These are phyloP conservation scores for Mycosphaerelloides madeirae DNA, from an alignment of 2,329 filamentous ascomycete species.

Conservation along the genomic window DNA sequence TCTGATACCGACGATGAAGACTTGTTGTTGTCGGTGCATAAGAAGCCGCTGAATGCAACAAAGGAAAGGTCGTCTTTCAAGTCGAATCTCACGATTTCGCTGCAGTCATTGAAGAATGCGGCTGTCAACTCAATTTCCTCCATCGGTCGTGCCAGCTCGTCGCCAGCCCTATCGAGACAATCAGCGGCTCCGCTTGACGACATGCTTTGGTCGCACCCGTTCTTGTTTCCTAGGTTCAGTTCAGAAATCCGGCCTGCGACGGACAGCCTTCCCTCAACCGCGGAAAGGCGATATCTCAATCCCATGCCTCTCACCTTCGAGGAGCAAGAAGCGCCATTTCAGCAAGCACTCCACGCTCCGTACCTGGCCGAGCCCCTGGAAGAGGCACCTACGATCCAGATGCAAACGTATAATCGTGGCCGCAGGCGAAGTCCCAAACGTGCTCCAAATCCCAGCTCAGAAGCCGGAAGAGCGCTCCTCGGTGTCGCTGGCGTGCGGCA, in stretches of 20 bases:
- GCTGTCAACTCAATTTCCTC: conserved; percentile 56
- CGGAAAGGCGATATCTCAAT: conserved; percentile 58
- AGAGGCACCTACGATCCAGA: conserved; percentile 54
- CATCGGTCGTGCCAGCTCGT: conserved; percentile 39
- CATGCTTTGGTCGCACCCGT: conserved; percentile 56
- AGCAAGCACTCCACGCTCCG: conserved; percentile 33
- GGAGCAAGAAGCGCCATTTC: conserved; percentile 35
- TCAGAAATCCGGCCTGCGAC: conserved; percentile 57
- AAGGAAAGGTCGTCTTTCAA: conserved; percentile 51
- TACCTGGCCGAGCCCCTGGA: conserved; percentile 29
- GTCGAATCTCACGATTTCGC: conserved; percentile 59
- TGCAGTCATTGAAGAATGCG: conserved; percentile 57
- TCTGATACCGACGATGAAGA: conserved; percentile 29
- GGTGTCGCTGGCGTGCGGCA: conserved; percentile 42
- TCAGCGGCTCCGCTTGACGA: conserved; percentile 41
- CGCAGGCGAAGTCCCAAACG: conserved; percentile 30
- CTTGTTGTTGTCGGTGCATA: conserved; percentile 25
- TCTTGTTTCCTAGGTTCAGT: conserved; percentile 53
- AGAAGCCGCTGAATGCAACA: conserved; percentile 32
- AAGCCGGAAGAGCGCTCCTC: conserved; percentile 40
- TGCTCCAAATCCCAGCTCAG: conserved; percentile 38
- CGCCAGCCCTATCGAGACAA: conserved; percentile 11
- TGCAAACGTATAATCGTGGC: conserved; percentile 53
- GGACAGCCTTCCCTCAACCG: conserved; percentile 50
- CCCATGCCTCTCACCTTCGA: conserved; percentile 43